Percentiles rank a stretch among this genome's conserved stretches.
phyloP scores from a whole-genome alignment of 805 yeast genomes.

The Zygoascus biomembranicola region DNA sequence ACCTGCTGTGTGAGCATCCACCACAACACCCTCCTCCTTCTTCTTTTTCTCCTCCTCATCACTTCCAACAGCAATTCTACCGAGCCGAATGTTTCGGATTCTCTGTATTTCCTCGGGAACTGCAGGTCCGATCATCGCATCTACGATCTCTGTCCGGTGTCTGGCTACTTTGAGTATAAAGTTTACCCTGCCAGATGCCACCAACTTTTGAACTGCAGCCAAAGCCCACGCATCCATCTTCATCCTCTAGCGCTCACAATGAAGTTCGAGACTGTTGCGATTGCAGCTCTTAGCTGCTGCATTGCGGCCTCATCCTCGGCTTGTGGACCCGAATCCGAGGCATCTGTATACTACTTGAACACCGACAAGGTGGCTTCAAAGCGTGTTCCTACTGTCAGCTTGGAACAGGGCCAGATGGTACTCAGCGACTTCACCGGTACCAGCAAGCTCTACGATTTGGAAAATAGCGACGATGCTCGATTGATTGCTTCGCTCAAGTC shows the following conservation, averaged over 20 bases:
- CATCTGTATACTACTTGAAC: not conserved
- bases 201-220: not conserved
- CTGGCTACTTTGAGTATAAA: too few species aligned
- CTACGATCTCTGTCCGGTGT: not conserved
- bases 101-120: slow-evolving; percentile 14
- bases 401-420: slow-evolving; percentile 15
- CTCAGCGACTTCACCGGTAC: slow-evolving; percentile 15
- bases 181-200: not conserved
- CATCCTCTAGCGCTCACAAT: not conserved
- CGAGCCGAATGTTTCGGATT: slow-evolving; percentile 5
- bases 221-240: not conserved
- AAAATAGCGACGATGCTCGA: slow-evolving; percentile 9
- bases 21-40: not conserved
- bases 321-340: not conserved
- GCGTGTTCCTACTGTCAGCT: not conserved
- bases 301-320: not conserved
- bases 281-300: not conserved
- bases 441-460: slow-evolving; percentile 4
- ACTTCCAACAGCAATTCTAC: not conserved
- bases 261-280: not conserved
- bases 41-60: not conserved
- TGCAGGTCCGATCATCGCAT: slow-evolving; percentile 12
- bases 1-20: not conserved
- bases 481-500: slow-evolving; percentile 8
- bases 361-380: not conserved